Evolutionary conservation across 345 rosid species (phyloP), one percentile per base, ranked within the genome.

Genomic region (Gossypium raimondii): DNA sequence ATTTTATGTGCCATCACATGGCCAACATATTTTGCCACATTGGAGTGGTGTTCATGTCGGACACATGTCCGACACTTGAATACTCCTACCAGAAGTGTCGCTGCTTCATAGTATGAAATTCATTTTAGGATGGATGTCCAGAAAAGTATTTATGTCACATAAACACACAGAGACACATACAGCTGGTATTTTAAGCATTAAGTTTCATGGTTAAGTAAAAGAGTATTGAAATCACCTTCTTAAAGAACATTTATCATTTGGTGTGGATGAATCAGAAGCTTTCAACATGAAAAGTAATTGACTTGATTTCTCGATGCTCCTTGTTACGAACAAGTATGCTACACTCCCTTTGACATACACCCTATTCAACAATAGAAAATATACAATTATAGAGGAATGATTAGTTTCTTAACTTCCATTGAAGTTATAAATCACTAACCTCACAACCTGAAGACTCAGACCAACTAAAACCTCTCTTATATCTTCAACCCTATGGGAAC

Each of bases 381-480:
- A 59, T 38, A 69, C 3, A 59, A 52, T 76, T 78, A 77, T 44
- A 82, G 81, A 84, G 63, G 66, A 44, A 68, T 17, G 29, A 55
- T 38, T 38, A 74, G 16, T 55, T 71, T 69, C 75, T 73, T 25
- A 60, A 72, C 61, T 52, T 47, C 73, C 34, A 52, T 34, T 47
- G 5, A 75, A 67, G 72, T 70, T 70, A 75, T 55, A 77, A 82
- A 59, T 64, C 56, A 82, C 93, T 78, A 75, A 95, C 99, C 99
- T 93, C 78, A 90, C 78, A 80, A 90, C 80, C 82, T 90, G 99
- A 84, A 93, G 93, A 78, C 97, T 93, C 59, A 95, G 73, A 78
- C 99, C 95, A 52, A 91, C 82, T 57, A 85, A 71, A 75, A 91
- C 86, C 75, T 89, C 94, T 79, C 78, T 81, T 81, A 93, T 85